These are phyloP conservation scores for Ocimum tenuiflorum DNA, from an alignment of 257 asterid species.

Conservation along the genomic window DNA sequence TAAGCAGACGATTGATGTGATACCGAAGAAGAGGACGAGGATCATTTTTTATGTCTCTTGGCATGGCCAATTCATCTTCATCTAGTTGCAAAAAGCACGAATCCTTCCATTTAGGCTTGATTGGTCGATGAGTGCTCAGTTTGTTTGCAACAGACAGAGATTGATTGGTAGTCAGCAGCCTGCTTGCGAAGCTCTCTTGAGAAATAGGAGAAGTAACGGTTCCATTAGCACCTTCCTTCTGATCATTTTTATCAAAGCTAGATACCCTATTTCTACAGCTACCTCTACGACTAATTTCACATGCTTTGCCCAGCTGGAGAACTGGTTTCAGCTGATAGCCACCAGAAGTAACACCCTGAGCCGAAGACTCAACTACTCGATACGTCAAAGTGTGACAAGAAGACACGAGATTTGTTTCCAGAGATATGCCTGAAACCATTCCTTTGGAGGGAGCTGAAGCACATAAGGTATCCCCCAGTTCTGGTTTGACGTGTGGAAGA, in stretches of 20 bases:
- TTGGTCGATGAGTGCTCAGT: constrained; percentile 30
- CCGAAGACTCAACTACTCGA: constrained; percentile 71
- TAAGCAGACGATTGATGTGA: constrained; percentile 75
- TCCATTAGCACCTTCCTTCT: constrained; percentile 39
- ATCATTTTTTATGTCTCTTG: constrained; percentile 65
- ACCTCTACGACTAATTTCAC: constrained; percentile 32
- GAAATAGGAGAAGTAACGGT: constrained; percentile 71
- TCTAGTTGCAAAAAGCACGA: constrained; percentile 73
- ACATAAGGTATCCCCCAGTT: constrained; percentile 29
- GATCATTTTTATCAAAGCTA: constrained; percentile 39
- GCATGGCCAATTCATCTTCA: constrained; percentile 60
- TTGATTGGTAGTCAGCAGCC: constrained; percentile 44
- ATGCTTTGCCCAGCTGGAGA: constrained; percentile 26
- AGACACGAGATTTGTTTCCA: constrained; percentile 25
- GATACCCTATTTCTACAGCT: constrained; percentile 28
- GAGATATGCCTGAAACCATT: constrained; percentile 31
- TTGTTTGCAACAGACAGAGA: constrained; percentile 31
- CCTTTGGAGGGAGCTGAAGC: constrained; percentile 37
- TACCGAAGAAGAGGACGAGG: constrained; percentile 97
- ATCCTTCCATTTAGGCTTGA: constrained; percentile 89
- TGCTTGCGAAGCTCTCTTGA: constrained; percentile 75
- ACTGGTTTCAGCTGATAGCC: constrained; percentile 42
- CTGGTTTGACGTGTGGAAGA: constrained; percentile 32
- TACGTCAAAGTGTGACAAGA: constrained; percentile 32
- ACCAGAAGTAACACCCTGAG: constrained; percentile 50